Percentiles rank a stretch among this genome's conserved stretches.
Evolutionary conservation across 208 protist genomes (phyloP).

Genomic region (Leishmania gerbilli): DNA sequence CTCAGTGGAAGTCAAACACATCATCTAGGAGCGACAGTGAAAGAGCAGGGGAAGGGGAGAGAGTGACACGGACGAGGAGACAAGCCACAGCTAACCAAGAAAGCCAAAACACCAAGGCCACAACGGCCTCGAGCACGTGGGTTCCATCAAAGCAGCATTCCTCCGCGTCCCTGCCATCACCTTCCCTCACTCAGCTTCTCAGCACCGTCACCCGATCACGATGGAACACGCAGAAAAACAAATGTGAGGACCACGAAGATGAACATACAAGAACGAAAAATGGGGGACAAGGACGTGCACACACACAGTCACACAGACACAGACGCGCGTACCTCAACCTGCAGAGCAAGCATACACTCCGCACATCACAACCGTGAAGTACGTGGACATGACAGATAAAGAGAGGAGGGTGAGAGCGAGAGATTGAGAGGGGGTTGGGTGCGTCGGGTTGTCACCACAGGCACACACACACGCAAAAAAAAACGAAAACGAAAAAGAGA

Average conservation of each 20-base stretch:
- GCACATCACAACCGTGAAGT: not conserved
- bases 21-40: not conserved
- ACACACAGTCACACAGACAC: not conserved
- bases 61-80: not conserved
- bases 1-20: not conserved
- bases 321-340: conserved; percentile 1
- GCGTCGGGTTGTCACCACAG: not conserved
- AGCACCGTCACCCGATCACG: not conserved
- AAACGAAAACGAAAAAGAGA: not conserved
- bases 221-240: not conserved
- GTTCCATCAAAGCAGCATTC: not conserved
- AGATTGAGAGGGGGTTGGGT: not conserved
- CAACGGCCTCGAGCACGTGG: not conserved
- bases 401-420: not conserved
- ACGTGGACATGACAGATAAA: not conserved
- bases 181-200: not conserved
- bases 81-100: not conserved
- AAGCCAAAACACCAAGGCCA: not conserved
- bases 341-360: not conserved
- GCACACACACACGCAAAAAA: not conserved
- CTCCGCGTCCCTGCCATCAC: not conserved
- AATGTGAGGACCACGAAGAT: not conserved
- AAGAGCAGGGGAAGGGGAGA: not conserved
- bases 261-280: not conserved
- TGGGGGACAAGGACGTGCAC: not conserved